These are phyloP conservation scores for Multifurca ochricompacta DNA, from an alignment of 768 basidiomycete genomes.

Conservation along the genomic window DNA sequence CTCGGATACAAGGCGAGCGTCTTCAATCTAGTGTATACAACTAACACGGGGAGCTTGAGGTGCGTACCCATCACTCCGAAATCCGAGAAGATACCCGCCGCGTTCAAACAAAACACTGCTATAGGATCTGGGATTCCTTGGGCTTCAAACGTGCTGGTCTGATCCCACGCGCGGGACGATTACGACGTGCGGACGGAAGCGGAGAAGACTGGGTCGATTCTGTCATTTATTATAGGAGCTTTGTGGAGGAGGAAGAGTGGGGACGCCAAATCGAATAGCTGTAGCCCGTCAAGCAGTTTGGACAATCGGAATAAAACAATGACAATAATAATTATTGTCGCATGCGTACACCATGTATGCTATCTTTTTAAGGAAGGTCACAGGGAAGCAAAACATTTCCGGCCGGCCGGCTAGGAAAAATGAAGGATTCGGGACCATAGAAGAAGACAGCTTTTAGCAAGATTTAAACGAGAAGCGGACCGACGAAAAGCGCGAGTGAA, in stretches of 20 bases:
- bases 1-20: slow-evolving; percentile 74
- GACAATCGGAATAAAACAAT: not conserved
- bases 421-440: not conserved
- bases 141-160: slow-evolving; percentile 73
- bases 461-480: not conserved
- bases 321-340: not conserved
- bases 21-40: slow-evolving; percentile 88
- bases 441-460: not conserved
- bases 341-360: not conserved
- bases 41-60: slow-evolving; percentile 70
- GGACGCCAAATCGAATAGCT: slow-evolving; percentile 3
- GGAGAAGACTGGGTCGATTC: slow-evolving; percentile 90
- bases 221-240: slow-evolving; percentile 75
- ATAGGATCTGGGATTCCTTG: slow-evolving; percentile 75
- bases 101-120: not conserved
- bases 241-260: slow-evolving; percentile 33
- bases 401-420: not conserved
- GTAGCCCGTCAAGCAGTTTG: not conserved
- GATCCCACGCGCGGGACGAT: slow-evolving; percentile 68
- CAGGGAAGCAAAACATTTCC: not conserved
- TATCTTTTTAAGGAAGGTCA: not conserved
- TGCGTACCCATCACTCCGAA: slow-evolving; percentile 28
- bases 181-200: slow-evolving; percentile 55
- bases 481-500: not conserved
- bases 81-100: not conserved